Evolutionary conservation across 192 early-diverging fungal species (phyloP).

Genomic region (Umbelopsis sp.): DNA sequence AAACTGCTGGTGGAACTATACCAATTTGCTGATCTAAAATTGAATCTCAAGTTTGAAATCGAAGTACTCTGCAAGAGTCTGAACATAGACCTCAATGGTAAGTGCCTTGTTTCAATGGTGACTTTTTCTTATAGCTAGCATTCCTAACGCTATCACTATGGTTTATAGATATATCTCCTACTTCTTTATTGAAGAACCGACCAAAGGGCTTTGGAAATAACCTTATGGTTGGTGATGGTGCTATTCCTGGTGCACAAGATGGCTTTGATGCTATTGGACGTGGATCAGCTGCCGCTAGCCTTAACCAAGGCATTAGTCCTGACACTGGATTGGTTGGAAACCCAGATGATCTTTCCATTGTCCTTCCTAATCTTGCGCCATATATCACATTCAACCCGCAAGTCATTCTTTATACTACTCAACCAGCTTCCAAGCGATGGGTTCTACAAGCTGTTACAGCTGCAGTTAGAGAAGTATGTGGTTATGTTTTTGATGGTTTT

Average conservation of each 20-base stretch:
- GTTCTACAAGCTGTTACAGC: conserved; percentile 59
- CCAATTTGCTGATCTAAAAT: conserved; percentile 88
- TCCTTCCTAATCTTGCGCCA: conserved; percentile 61
- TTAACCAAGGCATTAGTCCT: conserved; percentile 3
- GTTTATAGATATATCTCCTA: conserved; percentile 59
- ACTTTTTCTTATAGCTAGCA: neutral
- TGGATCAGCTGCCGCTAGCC: neutral
- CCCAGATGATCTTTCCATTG: conserved; percentile 16
- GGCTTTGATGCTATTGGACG: neutral
- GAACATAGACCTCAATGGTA: conserved; percentile 74
- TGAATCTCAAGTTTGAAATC: conserved; percentile 97
- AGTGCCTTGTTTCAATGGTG: neutral
- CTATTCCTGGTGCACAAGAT: conserved; percentile 6
- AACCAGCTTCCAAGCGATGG: conserved; percentile 86
- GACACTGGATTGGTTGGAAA: neutral
- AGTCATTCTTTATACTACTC: conserved; percentile 74
- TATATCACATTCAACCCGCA: conserved; percentile 83
- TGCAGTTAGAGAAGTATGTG: conserved; percentile 33
- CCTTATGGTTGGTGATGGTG: neutral
- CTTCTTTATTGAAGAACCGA: conserved; percentile 64
- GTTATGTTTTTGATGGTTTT: neutral
- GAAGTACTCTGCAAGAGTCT: conserved; percentile 96
- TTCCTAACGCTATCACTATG: neutral
- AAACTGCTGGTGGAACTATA: conserved; percentile 91
- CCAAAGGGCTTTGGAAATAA: conserved; percentile 40